These are phyloP conservation scores for Phytophthora brassicae DNA, from an alignment of 352 stramenopile species.

Conservation along the genomic window DNA sequence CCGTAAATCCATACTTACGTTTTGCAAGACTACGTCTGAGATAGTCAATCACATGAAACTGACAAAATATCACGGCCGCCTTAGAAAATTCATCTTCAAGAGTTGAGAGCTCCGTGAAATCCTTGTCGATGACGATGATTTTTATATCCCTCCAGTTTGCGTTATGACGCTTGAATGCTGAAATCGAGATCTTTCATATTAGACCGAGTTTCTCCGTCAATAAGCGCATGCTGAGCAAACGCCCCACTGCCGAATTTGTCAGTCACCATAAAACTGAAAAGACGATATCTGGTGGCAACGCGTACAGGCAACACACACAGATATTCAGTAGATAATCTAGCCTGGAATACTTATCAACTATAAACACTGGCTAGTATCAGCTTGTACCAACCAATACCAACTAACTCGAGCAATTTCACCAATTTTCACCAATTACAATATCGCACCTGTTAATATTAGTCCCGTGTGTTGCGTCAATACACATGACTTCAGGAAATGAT, in stretches of 20 bases:
- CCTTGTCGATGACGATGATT: slow-evolving; percentile 10
- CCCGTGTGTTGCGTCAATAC: slow-evolving; percentile 10
- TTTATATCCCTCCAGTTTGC: not conserved
- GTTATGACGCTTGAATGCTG: slow-evolving; percentile 13
- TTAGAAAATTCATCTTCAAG: slow-evolving; percentile 1
- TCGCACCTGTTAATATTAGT: slow-evolving; percentile 16
- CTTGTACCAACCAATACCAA: not conserved
- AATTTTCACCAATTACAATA: not conserved
- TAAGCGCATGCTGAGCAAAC: slow-evolving; percentile 11
- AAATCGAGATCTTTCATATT: slow-evolving; percentile 6
- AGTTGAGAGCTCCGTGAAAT: not conserved
- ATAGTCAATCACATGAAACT: slow-evolving; percentile 17
- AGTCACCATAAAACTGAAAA: slow-evolving; percentile 12
- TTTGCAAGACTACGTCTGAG: slow-evolving; percentile 3
- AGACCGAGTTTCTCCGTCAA: slow-evolving; percentile 4
- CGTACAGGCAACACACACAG: not conserved
- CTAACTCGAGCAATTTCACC: not conserved
- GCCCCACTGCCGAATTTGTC: slow-evolving; percentile 6
- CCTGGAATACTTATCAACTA: not conserved
- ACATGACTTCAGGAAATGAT: slow-evolving; percentile 1
- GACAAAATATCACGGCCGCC: slow-evolving; percentile 1
- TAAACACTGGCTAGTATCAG: not conserved
- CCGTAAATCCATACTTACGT: not conserved
- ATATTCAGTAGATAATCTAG: not conserved
- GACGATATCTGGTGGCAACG: not conserved